Evolutionary conservation across 1,139 yeast genomes (phyloP).

Genomic region (Magnusiomyces ingens): DNA sequence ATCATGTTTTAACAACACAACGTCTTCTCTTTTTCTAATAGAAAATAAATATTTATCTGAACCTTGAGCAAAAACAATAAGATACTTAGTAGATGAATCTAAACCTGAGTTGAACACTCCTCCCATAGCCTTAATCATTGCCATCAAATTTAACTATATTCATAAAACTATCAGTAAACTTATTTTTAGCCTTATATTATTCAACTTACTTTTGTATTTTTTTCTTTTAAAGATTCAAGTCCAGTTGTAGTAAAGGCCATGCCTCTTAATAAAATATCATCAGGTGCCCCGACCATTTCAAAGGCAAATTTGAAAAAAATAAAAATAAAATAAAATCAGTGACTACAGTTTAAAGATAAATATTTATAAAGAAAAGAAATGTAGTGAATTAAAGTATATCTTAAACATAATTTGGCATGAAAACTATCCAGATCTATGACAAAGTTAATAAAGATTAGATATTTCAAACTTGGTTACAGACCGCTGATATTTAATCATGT

Average conservation of each 20-base stretch:
- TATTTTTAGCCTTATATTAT: neutral
- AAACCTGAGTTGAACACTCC: conserved; percentile 55
- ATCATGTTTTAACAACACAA: conserved; percentile 47
- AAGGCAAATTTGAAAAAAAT: too few species aligned
- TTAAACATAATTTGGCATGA: too few species aligned
- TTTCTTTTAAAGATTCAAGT: neutral
- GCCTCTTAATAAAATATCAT: too few species aligned
- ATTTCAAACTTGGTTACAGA: too few species aligned
- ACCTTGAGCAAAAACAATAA: conserved; percentile 55
- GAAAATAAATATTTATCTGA: conserved; percentile 67
- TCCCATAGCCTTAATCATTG: conserved; percentile 49
- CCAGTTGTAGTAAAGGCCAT: neutral
- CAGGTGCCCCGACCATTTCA: too few species aligned
- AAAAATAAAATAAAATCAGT: too few species aligned
- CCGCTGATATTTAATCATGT: too few species aligned
- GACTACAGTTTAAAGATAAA: too few species aligned
- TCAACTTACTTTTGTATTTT: neutral
- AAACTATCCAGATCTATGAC: too few species aligned
- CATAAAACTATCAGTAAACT: neutral
- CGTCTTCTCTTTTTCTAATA: conserved; percentile 51
- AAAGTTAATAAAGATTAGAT: too few species aligned
- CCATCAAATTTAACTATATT: conserved; percentile 5
- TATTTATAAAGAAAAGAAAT: too few species aligned
- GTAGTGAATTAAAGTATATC: too few species aligned
- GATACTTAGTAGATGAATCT: conserved; percentile 58